Evolutionary conservation across 2,329 filamentous ascomycete genomes (phyloP).

Genomic region (Ilyonectria destructans): DNA sequence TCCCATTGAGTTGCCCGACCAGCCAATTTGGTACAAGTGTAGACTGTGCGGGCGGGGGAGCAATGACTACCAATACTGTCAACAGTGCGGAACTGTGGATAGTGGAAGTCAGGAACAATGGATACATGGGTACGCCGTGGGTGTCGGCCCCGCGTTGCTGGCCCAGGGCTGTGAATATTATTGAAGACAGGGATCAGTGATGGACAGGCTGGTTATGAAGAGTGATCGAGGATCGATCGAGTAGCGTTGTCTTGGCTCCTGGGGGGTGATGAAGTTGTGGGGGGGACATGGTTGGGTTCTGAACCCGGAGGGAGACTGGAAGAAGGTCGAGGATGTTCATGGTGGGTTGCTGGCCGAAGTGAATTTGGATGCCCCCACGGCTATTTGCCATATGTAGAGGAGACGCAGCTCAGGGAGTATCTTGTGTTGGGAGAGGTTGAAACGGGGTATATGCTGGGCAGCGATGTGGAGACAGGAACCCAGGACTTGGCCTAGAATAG

Average conservation of each 20-base stretch:
- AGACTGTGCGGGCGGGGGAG: constrained; percentile 20
- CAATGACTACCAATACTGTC: constrained; percentile 12
- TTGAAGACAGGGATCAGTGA: neutral
- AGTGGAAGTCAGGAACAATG: constrained; percentile 31
- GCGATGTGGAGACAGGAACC: constrained; percentile 3
- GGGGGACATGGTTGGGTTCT: neutral
- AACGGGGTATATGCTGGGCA: constrained; percentile 1
- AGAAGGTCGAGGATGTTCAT: neutral
- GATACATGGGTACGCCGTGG: constrained; percentile 28
- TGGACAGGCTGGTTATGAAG: neutral
- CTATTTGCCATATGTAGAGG: neutral
- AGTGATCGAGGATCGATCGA: neutral
- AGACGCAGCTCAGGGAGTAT: neutral
- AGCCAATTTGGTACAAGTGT: constrained; percentile 15
- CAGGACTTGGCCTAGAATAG: constrained; percentile 15
- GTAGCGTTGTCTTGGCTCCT: neutral
- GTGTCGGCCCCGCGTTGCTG: neutral
- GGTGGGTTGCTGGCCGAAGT: neutral
- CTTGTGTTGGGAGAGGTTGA: constrained; percentile 1
- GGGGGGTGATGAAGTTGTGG: neutral
- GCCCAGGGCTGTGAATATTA: constrained; percentile 3
- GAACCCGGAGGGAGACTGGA: neutral
- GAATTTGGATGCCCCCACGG: neutral
- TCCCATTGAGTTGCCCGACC: constrained; percentile 5
- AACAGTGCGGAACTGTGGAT: constrained; percentile 20